Conservation (phyloP, 169 alveolate genomes). For the Plasmodium coatneyi region DNA sequence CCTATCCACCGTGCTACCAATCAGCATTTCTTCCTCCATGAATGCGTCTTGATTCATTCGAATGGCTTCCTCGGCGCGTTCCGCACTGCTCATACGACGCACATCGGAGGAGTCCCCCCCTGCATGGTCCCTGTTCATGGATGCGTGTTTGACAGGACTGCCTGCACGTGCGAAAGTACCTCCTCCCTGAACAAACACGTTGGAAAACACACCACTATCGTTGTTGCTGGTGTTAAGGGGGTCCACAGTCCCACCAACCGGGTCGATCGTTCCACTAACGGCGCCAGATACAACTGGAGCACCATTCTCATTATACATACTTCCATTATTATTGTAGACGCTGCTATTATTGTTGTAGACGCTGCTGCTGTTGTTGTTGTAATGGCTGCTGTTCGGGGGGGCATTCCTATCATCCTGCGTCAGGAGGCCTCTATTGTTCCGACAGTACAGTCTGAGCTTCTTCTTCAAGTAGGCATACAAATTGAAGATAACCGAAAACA, state of each 20-base stretch:
- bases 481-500: constrained; percentile 51
- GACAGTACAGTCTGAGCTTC: background rate
- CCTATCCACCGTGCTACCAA: background rate
- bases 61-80: background rate
- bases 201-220: background rate
- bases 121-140: background rate
- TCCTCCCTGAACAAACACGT: background rate
- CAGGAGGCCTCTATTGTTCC: background rate
- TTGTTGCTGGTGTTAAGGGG: background rate
- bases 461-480: constrained; percentile 41
- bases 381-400: background rate
- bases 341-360: background rate
- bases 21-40: background rate
- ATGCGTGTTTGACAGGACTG: background rate
- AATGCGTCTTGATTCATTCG: background rate
- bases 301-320: background rate
- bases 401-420: constrained; percentile 1
- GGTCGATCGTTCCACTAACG: background rate
- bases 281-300: background rate
- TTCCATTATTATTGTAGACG: background rate
- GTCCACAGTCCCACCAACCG: background rate
- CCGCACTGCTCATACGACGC: background rate
- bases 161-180: background rate
- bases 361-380: constrained; percentile 16
- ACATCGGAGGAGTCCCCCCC: background rate